Conservation (phyloP, 2,329 filamentous ascomycete genomes). For the Albifimbria verrucaria region DNA sequence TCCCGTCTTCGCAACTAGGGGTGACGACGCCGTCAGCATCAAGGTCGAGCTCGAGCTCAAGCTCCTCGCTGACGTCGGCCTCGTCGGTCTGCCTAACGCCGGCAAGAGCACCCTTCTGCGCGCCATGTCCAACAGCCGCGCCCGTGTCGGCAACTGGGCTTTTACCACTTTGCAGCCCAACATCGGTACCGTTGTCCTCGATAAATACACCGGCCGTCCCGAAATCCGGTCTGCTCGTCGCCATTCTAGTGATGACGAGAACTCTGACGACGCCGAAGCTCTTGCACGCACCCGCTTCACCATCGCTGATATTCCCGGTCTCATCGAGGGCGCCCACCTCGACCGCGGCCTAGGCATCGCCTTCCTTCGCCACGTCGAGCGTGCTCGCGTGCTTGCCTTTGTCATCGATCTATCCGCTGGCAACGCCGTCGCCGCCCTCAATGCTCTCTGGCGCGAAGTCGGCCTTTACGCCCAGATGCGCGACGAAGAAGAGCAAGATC, state of each 20-base stretch:
- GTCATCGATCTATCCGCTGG: slow-evolving; percentile 82
- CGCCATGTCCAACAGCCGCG: slow-evolving; percentile 81
- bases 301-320: slow-evolving; percentile 90
- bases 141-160: slow-evolving; percentile 89
- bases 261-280: slow-evolving; percentile 41
- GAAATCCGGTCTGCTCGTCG: slow-evolving; percentile 35
- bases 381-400: slow-evolving; percentile 88
- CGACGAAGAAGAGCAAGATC: slow-evolving; percentile 67
- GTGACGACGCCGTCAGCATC: slow-evolving; percentile 74
- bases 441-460: slow-evolving; percentile 87
- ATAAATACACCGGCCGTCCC: slow-evolving; percentile 78
- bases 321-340: slow-evolving; percentile 89
- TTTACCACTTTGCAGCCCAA: slow-evolving; percentile 96
- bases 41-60: slow-evolving; percentile 88
- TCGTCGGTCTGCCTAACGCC: slow-evolving; percentile 93
- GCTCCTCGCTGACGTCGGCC: slow-evolving; percentile 87
- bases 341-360: slow-evolving; percentile 88
- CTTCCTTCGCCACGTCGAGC: slow-evolving; percentile 91
- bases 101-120: slow-evolving; percentile 92
- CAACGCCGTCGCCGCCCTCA: slow-evolving; percentile 74
- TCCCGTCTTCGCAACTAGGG: slow-evolving; percentile 85
- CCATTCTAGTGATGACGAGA: slow-evolving; percentile 31
- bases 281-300: slow-evolving; percentile 76
- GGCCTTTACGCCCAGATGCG: slow-evolving; percentile 78
- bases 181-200: slow-evolving; percentile 91